These are phyloP conservation scores for Albugo laibachii DNA, from an alignment of 352 stramenopile genomes.

Conservation along the genomic window DNA sequence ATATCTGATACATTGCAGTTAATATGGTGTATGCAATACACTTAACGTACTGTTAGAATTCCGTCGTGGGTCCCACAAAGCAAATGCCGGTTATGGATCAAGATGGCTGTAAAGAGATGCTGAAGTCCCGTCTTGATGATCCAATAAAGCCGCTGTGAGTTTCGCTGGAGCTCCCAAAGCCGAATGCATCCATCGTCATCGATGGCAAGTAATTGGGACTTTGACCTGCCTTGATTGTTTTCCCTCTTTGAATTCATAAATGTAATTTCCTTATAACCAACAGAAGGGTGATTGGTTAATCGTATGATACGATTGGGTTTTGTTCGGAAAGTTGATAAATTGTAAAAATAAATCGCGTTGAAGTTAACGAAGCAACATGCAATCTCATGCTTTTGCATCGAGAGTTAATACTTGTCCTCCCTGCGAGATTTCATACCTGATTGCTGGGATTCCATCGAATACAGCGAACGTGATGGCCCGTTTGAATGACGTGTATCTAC, in stretches of 20 bases:
- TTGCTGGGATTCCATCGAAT: constrained; percentile 63
- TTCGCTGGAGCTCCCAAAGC: constrained; percentile 35
- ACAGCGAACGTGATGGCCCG: constrained; percentile 34
- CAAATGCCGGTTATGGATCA: constrained; percentile 20
- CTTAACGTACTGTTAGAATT: constrained; percentile 22
- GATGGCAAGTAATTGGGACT: constrained; percentile 21
- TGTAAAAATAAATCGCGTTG: constrained; percentile 59
- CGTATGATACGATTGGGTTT: constrained; percentile 39
- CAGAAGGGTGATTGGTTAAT: constrained; percentile 38
- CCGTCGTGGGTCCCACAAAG: constrained; percentile 40
- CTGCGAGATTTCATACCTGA: constrained; percentile 12
- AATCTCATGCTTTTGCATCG: constrained; percentile 32
- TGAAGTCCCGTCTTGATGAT: constrained; percentile 24
- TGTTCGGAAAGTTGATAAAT: constrained; percentile 47
- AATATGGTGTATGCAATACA: too few species aligned
- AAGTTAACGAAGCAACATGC: constrained; percentile 44
- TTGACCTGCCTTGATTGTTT: constrained; percentile 1
- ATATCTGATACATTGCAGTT: too few species aligned
- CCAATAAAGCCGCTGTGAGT: constrained; percentile 27
- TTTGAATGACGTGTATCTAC: constrained; percentile 61
- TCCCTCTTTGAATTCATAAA: constrained; percentile 13
- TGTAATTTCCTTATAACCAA: constrained; percentile 58
- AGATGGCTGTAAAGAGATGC: constrained; percentile 23
- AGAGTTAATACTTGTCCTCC: not conserved
- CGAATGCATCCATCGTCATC: constrained; percentile 42